Evolutionary conservation across 2,329 filamentous ascomycete genomes (phyloP).

Genomic region (Cytospora piceae): DNA sequence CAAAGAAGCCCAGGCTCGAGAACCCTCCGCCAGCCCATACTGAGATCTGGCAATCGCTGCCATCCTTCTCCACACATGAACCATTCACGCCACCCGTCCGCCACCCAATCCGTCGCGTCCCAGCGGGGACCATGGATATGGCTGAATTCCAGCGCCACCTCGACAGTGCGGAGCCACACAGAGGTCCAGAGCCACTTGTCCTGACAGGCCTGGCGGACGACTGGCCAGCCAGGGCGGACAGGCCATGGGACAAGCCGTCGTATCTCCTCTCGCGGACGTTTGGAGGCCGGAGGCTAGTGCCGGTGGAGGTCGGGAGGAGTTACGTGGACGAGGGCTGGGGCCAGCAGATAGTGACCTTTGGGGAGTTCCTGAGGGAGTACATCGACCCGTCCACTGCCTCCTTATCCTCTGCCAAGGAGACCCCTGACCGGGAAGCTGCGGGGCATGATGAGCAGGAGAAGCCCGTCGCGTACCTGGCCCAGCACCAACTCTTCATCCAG

Average conservation of each 20-base stretch:
- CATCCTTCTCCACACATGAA: slow-evolving; percentile 41
- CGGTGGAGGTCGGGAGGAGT: slow-evolving; percentile 82
- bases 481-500: slow-evolving; percentile 85
- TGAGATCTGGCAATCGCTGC: slow-evolving; percentile 27
- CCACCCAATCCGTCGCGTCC: slow-evolving; percentile 46
- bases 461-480: slow-evolving; percentile 80
- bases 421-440: background rate
- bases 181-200: slow-evolving; percentile 64
- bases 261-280: slow-evolving; percentile 80
- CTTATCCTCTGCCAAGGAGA: background rate
- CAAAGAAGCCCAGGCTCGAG: slow-evolving; percentile 14
- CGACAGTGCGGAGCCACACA: slow-evolving; percentile 42
- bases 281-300: slow-evolving; percentile 76
- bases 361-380: slow-evolving; percentile 67
- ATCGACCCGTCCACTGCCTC: slow-evolving; percentile 47
- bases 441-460: background rate
- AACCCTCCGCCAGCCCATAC: background rate
- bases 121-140: slow-evolving; percentile 54
- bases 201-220: slow-evolving; percentile 66
- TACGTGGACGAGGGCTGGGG: slow-evolving; percentile 88
- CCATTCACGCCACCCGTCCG: slow-evolving; percentile 49
- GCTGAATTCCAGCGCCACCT: slow-evolving; percentile 64
- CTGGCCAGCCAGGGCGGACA: slow-evolving; percentile 76
- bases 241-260: slow-evolving; percentile 71
- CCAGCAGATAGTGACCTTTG: slow-evolving; percentile 78